A percentile compares a stretch with the other conserved stretches of the same genome.
Conservation (phyloP, 352 stramenopile genomes). For the Aphanomyces cochlioides region DNA sequence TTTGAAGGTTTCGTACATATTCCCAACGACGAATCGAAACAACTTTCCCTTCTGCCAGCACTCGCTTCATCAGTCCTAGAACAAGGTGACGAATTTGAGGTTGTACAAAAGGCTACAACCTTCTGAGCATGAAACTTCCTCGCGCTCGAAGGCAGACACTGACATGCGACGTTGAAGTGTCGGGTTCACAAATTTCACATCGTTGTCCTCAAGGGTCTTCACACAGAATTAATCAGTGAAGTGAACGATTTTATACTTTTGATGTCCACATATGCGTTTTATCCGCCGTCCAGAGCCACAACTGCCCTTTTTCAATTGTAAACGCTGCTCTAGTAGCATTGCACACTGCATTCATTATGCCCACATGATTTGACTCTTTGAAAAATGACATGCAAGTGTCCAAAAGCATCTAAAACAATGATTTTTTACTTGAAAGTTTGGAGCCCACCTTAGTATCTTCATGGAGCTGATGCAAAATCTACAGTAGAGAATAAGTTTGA, state of each 20-base stretch:
- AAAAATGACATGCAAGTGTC: slow-evolving; percentile 77
- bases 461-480: slow-evolving; percentile 53
- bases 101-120: background rate
- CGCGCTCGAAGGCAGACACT: slow-evolving; percentile 1
- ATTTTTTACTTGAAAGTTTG: too few species aligned
- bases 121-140: slow-evolving; percentile 28
- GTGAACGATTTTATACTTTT: slow-evolving; percentile 38
- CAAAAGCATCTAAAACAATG: slow-evolving; percentile 37
- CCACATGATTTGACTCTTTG: slow-evolving; percentile 74
- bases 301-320: slow-evolving; percentile 53
- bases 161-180: slow-evolving; percentile 20
- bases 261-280: slow-evolving; percentile 62
- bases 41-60: slow-evolving; percentile 23
- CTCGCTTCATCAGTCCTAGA: slow-evolving; percentile 23
- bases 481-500: background rate
- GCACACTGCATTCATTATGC: slow-evolving; percentile 77
- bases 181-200: slow-evolving; percentile 41
- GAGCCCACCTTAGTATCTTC: slow-evolving; percentile 47
- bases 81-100: background rate
- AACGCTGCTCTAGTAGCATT: slow-evolving; percentile 72
- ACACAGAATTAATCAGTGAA: background rate
- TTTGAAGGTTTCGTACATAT: too few species aligned
- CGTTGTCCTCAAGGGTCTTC: slow-evolving; percentile 34
- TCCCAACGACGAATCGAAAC: slow-evolving; percentile 24
- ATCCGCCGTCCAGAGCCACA: slow-evolving; percentile 62